A percentile compares a stretch with the other conserved stretches of the same genome.
Evolutionary conservation across 106 monocot species (phyloP).

Genomic region (Platanthera guangdongensis): DNA sequence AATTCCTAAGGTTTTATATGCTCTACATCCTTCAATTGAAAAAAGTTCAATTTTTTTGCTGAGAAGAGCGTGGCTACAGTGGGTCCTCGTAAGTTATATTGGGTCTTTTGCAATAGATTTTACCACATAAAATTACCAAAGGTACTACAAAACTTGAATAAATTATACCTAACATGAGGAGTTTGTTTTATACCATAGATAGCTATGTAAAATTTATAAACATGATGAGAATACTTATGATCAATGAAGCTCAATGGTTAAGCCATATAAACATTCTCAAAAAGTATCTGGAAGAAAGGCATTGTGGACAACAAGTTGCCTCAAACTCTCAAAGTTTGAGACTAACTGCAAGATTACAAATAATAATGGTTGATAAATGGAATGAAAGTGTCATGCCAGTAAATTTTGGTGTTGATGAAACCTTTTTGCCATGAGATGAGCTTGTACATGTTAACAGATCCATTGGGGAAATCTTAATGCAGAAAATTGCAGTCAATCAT

Average conservation of each 20-base stretch:
- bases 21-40: no score
- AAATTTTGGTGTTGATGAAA: not conserved
- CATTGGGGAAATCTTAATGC: not conserved
- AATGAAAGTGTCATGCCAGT: not conserved
- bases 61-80: no score
- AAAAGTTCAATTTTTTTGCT: no score
- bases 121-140: no score
- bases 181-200: not conserved
- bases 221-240: not conserved
- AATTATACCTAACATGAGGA: not conserved
- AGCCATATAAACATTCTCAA: not conserved
- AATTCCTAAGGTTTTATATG: no score
- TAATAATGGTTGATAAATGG: not conserved
- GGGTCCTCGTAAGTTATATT: no score
- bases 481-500: constrained; percentile 6
- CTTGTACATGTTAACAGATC: not conserved
- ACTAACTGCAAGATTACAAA: not conserved
- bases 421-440: not conserved
- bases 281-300: not conserved
- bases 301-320: constrained; percentile 4
- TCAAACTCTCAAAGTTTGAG: not conserved
- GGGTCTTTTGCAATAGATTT: no score
- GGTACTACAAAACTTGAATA: no score
- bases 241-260: not conserved
- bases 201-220: not conserved